Base-by-base conservation (phyloP, 2,329 filamentous ascomycete species). In the Botrytis porri region DNA sequence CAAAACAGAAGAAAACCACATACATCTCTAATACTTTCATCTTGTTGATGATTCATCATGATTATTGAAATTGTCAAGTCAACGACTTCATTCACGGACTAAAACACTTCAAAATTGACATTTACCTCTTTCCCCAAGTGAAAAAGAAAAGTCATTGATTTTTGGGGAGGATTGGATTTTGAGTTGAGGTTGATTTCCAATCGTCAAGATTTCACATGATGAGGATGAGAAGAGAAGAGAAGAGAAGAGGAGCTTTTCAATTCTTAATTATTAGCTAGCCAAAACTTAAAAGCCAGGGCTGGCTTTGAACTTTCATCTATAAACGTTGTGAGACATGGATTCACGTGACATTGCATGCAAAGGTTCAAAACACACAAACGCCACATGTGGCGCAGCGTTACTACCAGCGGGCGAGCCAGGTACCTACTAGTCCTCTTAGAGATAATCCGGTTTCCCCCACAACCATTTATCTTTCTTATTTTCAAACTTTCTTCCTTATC, bases 21-120 rank as follows among this genome's bases (percentile, higher is more conserved):
- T 64, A 72, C 70, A 69, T 72, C 59, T 48, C 41, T 48, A 32
- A 72, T 61, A n/a, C 59, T 62, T 69, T 60, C 63, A 60, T 72
- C 51, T 20, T 72, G 70, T 65, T 72, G 63, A 41, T 57, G 22
- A 72, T 72, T 72, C 70, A 72, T 72, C 29, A 61, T 72, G 35
- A 8, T 39, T 57, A 32, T 65, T 48, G 22, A 54, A 25, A 39
- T 29, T 64, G 29, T 62, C 18, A 37, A 37, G 14, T 54, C 35
- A 22, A 54, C 39, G 20, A 22, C 25, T 57, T 57, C 48, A 69
- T 57, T 69, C 48, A 69, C 65, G 9, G 41, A 22, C 18, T 37
- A 25, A 62, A 63, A 54, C 48, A 54, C 16, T 22, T 8, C 25
- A 5, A 22, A 41, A 57, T 67, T 67, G 65, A 67, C 65, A 67